phyloP scores from a whole-genome alignment of 2,329 filamentous ascomycete genomes.

The Colletotrichum camelliae region DNA sequence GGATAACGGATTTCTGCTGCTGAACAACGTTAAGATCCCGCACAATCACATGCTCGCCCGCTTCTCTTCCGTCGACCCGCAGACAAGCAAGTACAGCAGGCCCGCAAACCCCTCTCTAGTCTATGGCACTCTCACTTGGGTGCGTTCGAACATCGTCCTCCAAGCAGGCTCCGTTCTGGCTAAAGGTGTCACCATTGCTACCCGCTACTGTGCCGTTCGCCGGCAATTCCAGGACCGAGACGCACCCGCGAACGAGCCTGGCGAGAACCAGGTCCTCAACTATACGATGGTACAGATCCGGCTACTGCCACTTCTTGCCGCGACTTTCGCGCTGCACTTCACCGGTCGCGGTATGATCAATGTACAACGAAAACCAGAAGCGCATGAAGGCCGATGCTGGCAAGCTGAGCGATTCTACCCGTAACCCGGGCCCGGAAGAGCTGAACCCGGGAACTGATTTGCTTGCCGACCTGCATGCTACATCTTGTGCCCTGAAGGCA shows the following conservation, averaged over 20 bases:
- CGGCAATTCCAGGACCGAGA: conserved; percentile 82
- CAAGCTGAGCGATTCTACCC: conserved; percentile 45
- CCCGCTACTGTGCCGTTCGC: conserved; percentile 74
- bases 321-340: conserved; percentile 80
- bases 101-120: conserved; percentile 71
- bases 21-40: conserved; percentile 78
- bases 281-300: conserved; percentile 83
- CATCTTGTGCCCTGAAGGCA: conserved; percentile 78
- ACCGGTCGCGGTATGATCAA: conserved; percentile 79
- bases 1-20: conserved; percentile 81
- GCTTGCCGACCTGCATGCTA: conserved; percentile 77
- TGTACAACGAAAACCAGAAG: conserved; percentile 76
- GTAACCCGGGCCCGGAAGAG: conserved; percentile 72
- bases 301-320: conserved; percentile 73
- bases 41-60: conserved; percentile 65
- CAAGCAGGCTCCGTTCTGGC: conserved; percentile 75
- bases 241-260: conserved; percentile 58
- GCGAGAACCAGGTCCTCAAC: conserved; percentile 78
- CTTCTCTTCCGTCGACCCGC: conserved; percentile 64
- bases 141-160: conserved; percentile 75
- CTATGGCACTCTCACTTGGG: conserved; percentile 79
- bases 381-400: conserved; percentile 58
- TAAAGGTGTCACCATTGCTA: conserved; percentile 79
- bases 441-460: conserved; percentile 66
- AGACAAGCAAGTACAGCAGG: conserved; percentile 70